These are phyloP conservation scores for Penicillium crustosum DNA, from an alignment of 2,329 filamentous ascomycete genomes.

Conservation along the genomic window DNA sequence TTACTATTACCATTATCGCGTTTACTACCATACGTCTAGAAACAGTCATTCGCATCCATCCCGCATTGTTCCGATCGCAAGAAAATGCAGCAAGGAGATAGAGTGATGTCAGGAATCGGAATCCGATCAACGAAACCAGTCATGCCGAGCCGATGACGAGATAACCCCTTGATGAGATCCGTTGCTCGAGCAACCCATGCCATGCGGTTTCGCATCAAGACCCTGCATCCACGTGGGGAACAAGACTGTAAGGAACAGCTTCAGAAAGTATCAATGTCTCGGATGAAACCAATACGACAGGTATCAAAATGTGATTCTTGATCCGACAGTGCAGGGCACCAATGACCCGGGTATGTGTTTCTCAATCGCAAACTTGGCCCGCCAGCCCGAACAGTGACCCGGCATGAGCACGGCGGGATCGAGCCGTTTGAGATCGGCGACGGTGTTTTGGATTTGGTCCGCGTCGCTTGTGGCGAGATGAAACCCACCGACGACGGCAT, in stretches of 20 bases:
- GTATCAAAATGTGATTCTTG: conserved; percentile 40
- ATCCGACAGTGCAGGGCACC: conserved; percentile 54
- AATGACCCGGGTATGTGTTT: conserved; percentile 51
- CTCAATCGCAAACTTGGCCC: conserved; percentile 55
- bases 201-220: conserved; percentile 11
- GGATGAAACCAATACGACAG: not conserved
- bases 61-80: conserved; percentile 16
- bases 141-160: conserved; percentile 14
- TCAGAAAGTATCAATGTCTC: not conserved
- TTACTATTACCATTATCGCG: not conserved
- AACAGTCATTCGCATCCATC: not conserved
- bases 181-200: conserved; percentile 19
- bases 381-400: conserved; percentile 58
- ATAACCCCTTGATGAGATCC: conserved; percentile 10
- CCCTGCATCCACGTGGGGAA: conserved; percentile 21
- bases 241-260: conserved; percentile 15
- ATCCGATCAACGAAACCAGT: conserved; percentile 3
- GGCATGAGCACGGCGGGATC: conserved; percentile 53
- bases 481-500: conserved; percentile 56
- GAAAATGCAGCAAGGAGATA: conserved; percentile 21
- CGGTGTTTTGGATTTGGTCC: conserved; percentile 46
- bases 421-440: conserved; percentile 51
- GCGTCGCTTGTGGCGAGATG: conserved; percentile 52
- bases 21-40: not conserved
- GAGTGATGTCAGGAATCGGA: conserved; percentile 8